A percentile compares a stretch with the other conserved stretches of the same genome.
phyloP scores from a whole-genome alignment of 768 basidiomycete species.

The Dacryopinax spathularia region DNA sequence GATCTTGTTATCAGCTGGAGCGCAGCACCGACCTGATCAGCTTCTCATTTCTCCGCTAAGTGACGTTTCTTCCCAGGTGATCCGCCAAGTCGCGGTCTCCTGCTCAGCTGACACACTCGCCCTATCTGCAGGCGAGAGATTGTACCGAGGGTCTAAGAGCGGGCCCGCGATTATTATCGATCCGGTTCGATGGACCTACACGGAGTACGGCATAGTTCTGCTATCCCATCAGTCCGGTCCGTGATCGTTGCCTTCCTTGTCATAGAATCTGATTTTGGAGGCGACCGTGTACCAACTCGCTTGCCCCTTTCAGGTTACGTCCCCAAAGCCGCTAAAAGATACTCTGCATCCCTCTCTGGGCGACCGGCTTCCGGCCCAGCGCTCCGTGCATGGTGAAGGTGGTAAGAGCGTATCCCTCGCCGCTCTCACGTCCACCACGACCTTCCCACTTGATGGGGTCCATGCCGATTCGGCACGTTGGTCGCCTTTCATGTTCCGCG shows the following conservation, averaged over 20 bases:
- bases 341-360: neutral
- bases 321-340: neutral
- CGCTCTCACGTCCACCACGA: neutral
- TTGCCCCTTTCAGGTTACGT: no score
- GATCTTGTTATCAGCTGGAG: neutral
- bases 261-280: neutral
- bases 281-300: neutral
- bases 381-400: neutral
- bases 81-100: neutral
- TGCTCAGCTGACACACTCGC: neutral
- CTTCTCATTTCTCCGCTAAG: neutral
- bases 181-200: neutral
- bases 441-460: neutral
- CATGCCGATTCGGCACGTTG: neutral
- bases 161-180: neutral
- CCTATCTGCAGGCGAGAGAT: neutral
- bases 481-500: neutral
- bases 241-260: neutral
- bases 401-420: no score
- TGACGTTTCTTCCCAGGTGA: neutral
- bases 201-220: neutral
- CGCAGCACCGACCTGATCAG: neutral
- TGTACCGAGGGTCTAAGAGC: neutral
- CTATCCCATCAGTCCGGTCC: neutral
- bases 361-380: neutral